These are phyloP conservation scores for Sclerotinia sclerotiorum DNA, from an alignment of 2,329 filamentous ascomycete species.

Conservation along the genomic window DNA sequence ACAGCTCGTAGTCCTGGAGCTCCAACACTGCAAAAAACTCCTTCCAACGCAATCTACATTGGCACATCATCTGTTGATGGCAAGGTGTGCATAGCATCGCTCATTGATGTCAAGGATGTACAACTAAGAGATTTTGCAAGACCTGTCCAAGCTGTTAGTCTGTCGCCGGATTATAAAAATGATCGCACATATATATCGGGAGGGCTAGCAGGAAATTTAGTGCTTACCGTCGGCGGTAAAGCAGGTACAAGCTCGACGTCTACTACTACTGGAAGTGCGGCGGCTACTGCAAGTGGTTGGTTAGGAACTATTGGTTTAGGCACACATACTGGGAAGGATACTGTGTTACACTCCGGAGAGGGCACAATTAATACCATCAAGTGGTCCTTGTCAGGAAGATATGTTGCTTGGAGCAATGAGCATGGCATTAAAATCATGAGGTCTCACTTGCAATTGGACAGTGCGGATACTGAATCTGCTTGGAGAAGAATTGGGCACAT, in stretches of 20 bases:
- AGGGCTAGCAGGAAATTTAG: conserved; percentile 80
- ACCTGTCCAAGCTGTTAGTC: conserved; percentile 84
- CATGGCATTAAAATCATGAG: conserved; percentile 98
- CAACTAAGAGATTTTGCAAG: conserved; percentile 89
- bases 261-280: conserved; percentile 79
- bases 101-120: conserved; percentile 86
- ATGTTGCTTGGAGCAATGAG: conserved; percentile 94
- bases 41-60: conserved; percentile 89
- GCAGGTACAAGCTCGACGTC: conserved; percentile 78
- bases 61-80: conserved; percentile 94
- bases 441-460: conserved; percentile 78
- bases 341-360: conserved; percentile 85
- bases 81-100: conserved; percentile 86
- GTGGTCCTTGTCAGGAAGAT: conserved; percentile 91
- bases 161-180: conserved; percentile 93
- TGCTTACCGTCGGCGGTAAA: conserved; percentile 80
- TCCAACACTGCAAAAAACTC: conserved; percentile 63
- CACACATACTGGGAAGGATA: conserved; percentile 77
- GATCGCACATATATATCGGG: conserved; percentile 90
- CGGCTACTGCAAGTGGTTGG: conserved; percentile 85
- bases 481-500: conserved; percentile 96
- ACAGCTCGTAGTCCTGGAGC: conserved; percentile 54
- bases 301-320: conserved; percentile 83
- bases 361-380: conserved; percentile 88
- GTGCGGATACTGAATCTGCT: conserved; percentile 72